phyloP scores from a whole-genome alignment of 805 yeast species.

The Yamadazyma paraphyllophila region DNA sequence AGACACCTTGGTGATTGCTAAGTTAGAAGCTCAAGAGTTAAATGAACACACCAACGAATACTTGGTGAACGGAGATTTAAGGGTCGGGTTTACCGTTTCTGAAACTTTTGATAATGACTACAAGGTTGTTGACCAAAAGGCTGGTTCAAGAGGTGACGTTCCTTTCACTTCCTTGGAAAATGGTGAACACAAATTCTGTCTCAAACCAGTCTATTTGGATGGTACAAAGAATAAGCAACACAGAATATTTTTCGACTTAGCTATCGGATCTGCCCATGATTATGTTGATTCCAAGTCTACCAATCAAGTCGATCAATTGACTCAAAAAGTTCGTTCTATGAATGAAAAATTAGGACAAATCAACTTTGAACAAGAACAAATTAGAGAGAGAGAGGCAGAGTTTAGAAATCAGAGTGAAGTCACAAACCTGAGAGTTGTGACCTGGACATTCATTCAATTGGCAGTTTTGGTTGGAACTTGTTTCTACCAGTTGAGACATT shows the following conservation, averaged over 20 bases:
- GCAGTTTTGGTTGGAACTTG: constrained; percentile 67
- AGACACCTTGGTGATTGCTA: constrained; percentile 78
- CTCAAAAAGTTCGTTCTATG: constrained; percentile 35
- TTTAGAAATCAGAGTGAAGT: constrained; percentile 78
- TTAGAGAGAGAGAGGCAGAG: constrained; percentile 72
- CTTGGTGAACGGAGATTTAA: constrained; percentile 53
- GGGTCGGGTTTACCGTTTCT: constrained; percentile 56
- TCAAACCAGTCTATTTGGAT: constrained; percentile 59
- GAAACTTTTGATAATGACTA: constrained; percentile 78
- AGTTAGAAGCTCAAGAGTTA: constrained; percentile 64
- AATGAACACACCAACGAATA: constrained; percentile 47
- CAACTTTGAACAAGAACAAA: constrained; percentile 44
- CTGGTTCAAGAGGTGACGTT: constrained; percentile 61
- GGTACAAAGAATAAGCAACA: constrained; percentile 56
- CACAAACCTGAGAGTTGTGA: constrained; percentile 69
- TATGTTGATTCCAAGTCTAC: constrained; percentile 62
- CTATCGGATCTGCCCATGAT: constrained; percentile 59
- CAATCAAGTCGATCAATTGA: constrained; percentile 46
- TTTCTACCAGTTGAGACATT: constrained; percentile 70
- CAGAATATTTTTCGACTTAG: constrained; percentile 72
- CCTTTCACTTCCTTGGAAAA: constrained; percentile 78
- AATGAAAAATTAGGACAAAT: constrained; percentile 40
- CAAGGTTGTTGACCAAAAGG: constrained; percentile 67
- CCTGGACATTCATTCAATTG: constrained; percentile 74
- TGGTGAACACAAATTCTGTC: constrained; percentile 84